These are phyloP conservation scores for Linaria vulgaris DNA, from an alignment of 257 asterid species.

Conservation along the genomic window DNA sequence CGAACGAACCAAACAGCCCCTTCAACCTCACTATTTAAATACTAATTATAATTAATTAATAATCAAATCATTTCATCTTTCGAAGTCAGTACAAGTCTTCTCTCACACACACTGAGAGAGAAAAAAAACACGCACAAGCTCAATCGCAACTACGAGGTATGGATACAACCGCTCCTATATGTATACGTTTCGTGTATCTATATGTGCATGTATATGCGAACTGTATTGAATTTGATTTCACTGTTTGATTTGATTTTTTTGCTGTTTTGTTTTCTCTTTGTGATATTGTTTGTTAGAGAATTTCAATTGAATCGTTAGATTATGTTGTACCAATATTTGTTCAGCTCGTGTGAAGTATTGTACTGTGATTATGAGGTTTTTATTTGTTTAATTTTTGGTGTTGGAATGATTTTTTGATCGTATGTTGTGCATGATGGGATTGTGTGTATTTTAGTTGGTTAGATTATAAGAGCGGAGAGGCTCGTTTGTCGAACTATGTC, in stretches of 20 bases:
- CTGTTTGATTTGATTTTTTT: not conserved
- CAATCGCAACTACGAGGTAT: not conserved
- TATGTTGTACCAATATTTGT: too few relatives aligned
- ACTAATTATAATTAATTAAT: conserved; percentile 11
- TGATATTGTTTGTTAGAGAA: not conserved
- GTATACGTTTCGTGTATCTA: not conserved
- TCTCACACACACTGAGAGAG: not conserved
- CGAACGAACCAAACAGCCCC: conserved; percentile 15
- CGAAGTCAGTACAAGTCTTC: conserved; percentile 1
- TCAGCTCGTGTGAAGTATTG: too few relatives aligned
- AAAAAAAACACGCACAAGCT: not conserved
- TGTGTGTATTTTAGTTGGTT: too few relatives aligned
- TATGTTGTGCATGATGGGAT: too few relatives aligned
- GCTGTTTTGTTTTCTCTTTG: too few relatives aligned
- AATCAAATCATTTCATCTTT: not conserved
- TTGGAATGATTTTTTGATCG: too few relatives aligned
- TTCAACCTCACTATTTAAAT: not conserved
- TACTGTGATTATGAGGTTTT: too few relatives aligned
- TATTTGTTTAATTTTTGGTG: too few relatives aligned
- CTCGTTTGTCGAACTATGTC: too few relatives aligned
- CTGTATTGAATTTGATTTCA: not conserved
- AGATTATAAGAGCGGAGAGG: too few relatives aligned
- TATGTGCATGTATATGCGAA: not conserved
- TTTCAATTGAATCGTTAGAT: too few relatives aligned
- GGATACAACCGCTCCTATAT: not conserved